Evolutionary conservation across 2,329 filamentous ascomycete genomes (phyloP).

Genomic region (Trichoderma brevicompactum): DNA sequence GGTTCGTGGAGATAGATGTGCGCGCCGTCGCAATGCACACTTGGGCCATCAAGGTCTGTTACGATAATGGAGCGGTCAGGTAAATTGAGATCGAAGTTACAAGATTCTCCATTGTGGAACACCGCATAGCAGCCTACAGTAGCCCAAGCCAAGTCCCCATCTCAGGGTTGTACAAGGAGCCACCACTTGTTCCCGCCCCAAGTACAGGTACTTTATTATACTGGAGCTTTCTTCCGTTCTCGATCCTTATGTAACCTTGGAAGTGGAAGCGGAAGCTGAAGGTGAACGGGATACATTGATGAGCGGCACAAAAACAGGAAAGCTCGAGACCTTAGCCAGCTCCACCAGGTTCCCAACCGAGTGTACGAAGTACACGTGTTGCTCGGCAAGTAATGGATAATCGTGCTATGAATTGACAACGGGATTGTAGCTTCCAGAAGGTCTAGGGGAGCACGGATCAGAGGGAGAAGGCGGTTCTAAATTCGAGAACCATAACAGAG

Average conservation of each 20-base stretch:
- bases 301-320: constrained; percentile 7
- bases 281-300: constrained; percentile 9
- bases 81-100: background rate
- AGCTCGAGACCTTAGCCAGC: background rate
- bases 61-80: constrained; percentile 22
- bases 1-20: background rate
- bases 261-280: constrained; percentile 4
- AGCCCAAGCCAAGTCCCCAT: background rate
- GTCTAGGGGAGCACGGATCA: background rate
- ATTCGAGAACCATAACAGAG: background rate
- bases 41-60: constrained; percentile 21
- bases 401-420: constrained; percentile 12
- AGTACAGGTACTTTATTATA: background rate
- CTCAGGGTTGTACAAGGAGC: constrained; percentile 10
- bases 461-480: background rate
- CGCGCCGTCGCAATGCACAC: constrained; percentile 10
- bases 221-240: background rate
- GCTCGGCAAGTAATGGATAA: constrained; percentile 18
- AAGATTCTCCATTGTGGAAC: constrained; percentile 17
- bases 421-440: constrained; percentile 21
- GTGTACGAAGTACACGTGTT: constrained; percentile 11
- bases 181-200: constrained; percentile 1
- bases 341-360: background rate
- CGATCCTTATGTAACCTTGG: constrained; percentile 17
- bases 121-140: constrained; percentile 20